These are phyloP conservation scores for Symbiodinium pilosum DNA, from an alignment of 73 alveolate species.

Conservation along the genomic window DNA sequence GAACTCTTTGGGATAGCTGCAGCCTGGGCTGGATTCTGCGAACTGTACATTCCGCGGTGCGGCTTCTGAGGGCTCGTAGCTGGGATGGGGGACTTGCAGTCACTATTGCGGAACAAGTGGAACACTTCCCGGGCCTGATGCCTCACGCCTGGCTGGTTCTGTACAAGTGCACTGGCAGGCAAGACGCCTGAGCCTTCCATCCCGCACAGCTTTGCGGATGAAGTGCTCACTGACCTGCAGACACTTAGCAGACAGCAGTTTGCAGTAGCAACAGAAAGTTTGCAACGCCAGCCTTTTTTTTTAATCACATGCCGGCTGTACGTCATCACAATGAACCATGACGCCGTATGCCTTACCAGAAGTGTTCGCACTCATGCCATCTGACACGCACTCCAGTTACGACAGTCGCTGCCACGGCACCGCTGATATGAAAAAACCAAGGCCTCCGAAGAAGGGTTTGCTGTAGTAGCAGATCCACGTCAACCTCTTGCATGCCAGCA, in stretches of 20 bases:
- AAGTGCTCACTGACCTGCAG: neutral
- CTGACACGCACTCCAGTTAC: no score
- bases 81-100: no score
- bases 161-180: no score
- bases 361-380: no score
- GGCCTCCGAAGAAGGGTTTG: neutral
- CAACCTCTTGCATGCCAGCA: neutral
- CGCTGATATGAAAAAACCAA: neutral
- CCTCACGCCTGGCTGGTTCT: no score
- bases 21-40: neutral
- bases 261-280: neutral
- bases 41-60: no score
- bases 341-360: neutral
- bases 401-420: neutral
- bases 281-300: neutral
- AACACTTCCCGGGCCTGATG: no score
- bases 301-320: neutral
- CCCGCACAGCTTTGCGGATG: conserved; percentile 1
- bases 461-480: neutral
- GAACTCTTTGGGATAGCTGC: neutral
- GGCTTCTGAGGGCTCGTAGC: neutral
- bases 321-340: neutral
- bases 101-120: no score
- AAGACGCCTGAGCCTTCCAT: neutral
- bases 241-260: neutral